A percentile compares a stretch with the other conserved stretches of the same genome.
Conservation (phyloP, 1,284 basidiomycete genomes). For the Ganoderma lucidum region DNA sequence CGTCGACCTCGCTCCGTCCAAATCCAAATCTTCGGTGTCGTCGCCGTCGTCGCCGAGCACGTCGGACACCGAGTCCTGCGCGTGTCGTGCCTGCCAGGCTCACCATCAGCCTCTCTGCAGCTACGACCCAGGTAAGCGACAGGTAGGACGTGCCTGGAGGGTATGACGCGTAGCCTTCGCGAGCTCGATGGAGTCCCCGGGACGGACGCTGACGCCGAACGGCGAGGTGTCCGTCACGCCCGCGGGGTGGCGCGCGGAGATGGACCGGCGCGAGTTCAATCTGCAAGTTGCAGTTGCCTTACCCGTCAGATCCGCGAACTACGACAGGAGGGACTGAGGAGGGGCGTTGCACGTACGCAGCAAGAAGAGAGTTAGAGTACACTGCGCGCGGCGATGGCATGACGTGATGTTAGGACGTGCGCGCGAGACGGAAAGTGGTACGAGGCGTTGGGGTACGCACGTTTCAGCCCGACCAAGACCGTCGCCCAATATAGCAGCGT, state of each 20-base stretch:
- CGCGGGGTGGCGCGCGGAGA: constrained; percentile 11
- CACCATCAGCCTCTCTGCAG: background rate
- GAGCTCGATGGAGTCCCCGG: background rate
- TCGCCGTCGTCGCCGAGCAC: background rate
- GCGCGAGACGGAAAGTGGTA: background rate
- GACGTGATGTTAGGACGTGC: background rate
- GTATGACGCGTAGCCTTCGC: background rate
- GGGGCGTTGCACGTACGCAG: constrained; percentile 2
- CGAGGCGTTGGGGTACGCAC: background rate
- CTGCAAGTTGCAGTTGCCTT: background rate
- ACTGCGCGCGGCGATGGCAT: background rate
- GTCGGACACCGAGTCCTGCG: background rate
- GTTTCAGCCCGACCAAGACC: constrained; percentile 8
- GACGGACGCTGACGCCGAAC: constrained; percentile 8
- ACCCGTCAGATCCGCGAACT: background rate
- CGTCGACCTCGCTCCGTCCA: background rate
- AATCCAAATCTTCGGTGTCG: background rate
- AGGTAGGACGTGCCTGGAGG: background rate
- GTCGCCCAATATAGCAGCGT: constrained; percentile 13
- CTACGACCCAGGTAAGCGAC: too few relatives aligned
- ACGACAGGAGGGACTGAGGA: background rate
- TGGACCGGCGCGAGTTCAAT: constrained; percentile 13
- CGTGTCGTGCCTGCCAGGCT: too few relatives aligned
- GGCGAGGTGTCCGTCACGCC: constrained; percentile 10
- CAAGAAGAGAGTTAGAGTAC: constrained; percentile 17